Base-by-base conservation (phyloP, 495 filamentous ascomycete species). In the Neurospora sp. region DNA sequence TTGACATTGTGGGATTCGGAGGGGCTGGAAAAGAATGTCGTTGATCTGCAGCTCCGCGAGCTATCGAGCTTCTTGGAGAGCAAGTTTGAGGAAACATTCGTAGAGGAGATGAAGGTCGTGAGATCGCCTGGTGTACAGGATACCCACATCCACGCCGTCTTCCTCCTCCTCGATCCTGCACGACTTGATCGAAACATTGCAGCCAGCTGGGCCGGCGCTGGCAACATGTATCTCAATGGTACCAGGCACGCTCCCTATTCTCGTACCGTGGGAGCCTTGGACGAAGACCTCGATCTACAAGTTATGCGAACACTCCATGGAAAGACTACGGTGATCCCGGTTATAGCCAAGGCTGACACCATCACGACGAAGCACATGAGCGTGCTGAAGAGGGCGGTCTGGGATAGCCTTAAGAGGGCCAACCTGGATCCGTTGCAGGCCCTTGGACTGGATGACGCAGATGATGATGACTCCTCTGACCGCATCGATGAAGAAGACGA, bases 11-110 rank as follows among this genome's bases (percentile, higher is more conserved):
- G 95, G 96, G 96, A 99, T 77, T 98, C 96, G 16, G 89, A 92
- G 75, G 96, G 96, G 2, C 83, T 99, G 71, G 95, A 99, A 83
- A 94, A 92, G 86, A 93, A 92, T 80, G 88, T 97, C 37, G 94
- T 96, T 61, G 96, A 98, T 81, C 85, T 98, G 69, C 96, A 99
- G 82, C 84, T 99, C 72, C 91, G 94, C 70, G 93, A 94, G 74
- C 94, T 97, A 81, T 90, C 92, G 37, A 88, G 91, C 14, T 99
- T 99, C 85, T 84, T 99, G 71, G 96, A 99, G 83, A 94, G 91
- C 81, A 99, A 98, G 80, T 99, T 99, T 74, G 94, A 98, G 80
- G 96, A 99, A 78, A 98, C 96, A 0, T 94, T 98, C 80, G 91
- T 89, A 41, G 96, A 99, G 83, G 96, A 99, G 86, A 97, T 96